phyloP scores from a whole-genome alignment of 2,329 filamentous ascomycete species.

The Penicillium palitans region DNA sequence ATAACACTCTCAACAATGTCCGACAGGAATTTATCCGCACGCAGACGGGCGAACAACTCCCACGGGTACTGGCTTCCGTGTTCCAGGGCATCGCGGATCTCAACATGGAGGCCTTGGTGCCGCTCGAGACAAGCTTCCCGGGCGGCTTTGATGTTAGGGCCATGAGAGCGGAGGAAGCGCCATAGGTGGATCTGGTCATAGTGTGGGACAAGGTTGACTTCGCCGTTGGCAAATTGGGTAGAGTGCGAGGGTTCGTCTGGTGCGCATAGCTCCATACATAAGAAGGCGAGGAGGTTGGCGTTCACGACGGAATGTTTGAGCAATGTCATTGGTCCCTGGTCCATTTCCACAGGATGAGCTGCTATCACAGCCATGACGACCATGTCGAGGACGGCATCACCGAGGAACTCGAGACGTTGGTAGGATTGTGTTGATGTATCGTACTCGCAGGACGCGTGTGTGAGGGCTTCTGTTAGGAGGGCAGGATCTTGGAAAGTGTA shows the following conservation, averaged over 20 bases:
- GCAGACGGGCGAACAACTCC: constrained; percentile 65
- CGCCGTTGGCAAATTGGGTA: constrained; percentile 10
- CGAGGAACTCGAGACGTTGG: constrained; percentile 83
- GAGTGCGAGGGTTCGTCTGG: constrained; percentile 11
- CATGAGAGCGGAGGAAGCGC: constrained; percentile 62
- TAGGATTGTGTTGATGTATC: constrained; percentile 57
- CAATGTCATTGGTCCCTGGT: constrained; percentile 68
- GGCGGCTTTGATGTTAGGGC: constrained; percentile 13
- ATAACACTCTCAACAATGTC: constrained; percentile 80
- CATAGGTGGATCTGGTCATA: constrained; percentile 56
- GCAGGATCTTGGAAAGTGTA: constrained; percentile 69
- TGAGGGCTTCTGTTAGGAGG: constrained; percentile 75
- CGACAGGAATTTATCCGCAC: constrained; percentile 74
- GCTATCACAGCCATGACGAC: constrained; percentile 60
- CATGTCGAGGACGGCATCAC: constrained; percentile 80
- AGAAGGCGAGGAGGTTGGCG: constrained; percentile 74
- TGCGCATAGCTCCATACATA: constrained; percentile 60
- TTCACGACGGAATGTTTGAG: constrained; percentile 77
- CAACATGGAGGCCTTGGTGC: constrained; percentile 48
- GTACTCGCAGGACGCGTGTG: constrained; percentile 66
- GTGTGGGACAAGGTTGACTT: constrained; percentile 27
- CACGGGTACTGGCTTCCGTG: constrained; percentile 68
- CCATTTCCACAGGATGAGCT: constrained; percentile 39
- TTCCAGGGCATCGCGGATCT: constrained; percentile 54
- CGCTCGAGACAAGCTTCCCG: constrained; percentile 40